Evolutionary conservation across 1,284 basidiomycete genomes (phyloP).

Genomic region (Clitocybe nebularis): DNA sequence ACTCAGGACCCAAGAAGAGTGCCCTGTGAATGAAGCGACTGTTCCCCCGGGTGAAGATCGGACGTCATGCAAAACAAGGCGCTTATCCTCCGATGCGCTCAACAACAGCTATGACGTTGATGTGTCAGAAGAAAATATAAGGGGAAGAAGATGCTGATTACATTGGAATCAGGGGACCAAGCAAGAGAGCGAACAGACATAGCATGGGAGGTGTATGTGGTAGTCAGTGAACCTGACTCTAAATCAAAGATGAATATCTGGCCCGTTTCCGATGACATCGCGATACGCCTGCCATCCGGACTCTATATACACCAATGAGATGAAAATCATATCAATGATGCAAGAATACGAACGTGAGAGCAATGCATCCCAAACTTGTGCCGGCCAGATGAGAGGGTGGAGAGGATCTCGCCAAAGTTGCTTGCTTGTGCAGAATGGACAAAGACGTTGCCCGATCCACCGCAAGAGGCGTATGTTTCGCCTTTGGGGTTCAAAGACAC

Average conservation of each 20-base stretch:
- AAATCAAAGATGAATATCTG: slow-evolving; percentile 81
- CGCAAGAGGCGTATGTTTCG: slow-evolving; percentile 75
- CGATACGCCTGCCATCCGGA: slow-evolving; percentile 77
- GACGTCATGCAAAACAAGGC: slow-evolving; percentile 83
- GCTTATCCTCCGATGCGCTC: slow-evolving; percentile 85
- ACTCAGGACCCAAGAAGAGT: slow-evolving; percentile 83
- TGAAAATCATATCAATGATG: slow-evolving; percentile 6
- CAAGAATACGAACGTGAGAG: slow-evolving; percentile 57
- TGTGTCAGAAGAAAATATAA: too few species aligned
- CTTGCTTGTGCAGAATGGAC: slow-evolving; percentile 59
- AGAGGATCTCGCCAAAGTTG: slow-evolving; percentile 58
- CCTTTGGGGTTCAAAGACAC: slow-evolving; percentile 74
- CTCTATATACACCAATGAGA: slow-evolving; percentile 47
- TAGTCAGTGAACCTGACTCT: slow-evolving; percentile 56
- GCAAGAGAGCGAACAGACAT: slow-evolving; percentile 79
- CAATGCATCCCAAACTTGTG: slow-evolving; percentile 81
- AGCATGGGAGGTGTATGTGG: slow-evolving; percentile 80
- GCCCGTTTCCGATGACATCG: slow-evolving; percentile 75
- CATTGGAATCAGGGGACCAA: slow-evolving; percentile 75
- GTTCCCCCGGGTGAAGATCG: slow-evolving; percentile 68
- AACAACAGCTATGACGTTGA: slow-evolving; percentile 85
- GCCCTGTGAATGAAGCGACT: slow-evolving; percentile 79
- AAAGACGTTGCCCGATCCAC: slow-evolving; percentile 67
- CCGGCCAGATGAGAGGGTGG: slow-evolving; percentile 62
- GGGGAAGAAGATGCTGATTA: too few species aligned